A percentile compares a stretch with the other conserved stretches of the same genome.
phyloP scores from a whole-genome alignment of 2,329 filamentous ascomycete species.

The Ambrosiella beaveri region DNA sequence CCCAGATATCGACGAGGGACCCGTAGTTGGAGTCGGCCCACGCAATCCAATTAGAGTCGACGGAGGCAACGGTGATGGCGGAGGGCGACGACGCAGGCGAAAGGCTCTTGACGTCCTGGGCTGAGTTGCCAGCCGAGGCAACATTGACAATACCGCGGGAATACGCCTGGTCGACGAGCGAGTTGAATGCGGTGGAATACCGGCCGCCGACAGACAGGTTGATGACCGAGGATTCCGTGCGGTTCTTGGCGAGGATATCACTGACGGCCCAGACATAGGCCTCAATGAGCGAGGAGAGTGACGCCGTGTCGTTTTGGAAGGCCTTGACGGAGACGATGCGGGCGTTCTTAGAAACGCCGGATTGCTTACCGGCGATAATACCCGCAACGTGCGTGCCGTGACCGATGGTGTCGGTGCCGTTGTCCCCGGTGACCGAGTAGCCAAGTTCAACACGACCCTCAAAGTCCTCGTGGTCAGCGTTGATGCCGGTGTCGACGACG shows the following conservation, averaged over 20 bases:
- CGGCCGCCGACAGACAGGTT: slow-evolving; percentile 26
- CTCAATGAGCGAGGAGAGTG: slow-evolving; percentile 18
- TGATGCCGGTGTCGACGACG: slow-evolving; percentile 18
- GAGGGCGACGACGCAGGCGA: slow-evolving; percentile 17
- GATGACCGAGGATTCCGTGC: slow-evolving; percentile 22
- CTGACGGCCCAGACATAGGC: slow-evolving; percentile 22
- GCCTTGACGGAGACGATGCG: slow-evolving; percentile 30
- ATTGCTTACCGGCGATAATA: slow-evolving; percentile 14
- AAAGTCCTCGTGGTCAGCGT: slow-evolving; percentile 16
- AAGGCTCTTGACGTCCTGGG: slow-evolving; percentile 3
- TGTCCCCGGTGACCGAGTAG: slow-evolving; percentile 17
- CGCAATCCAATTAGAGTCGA: slow-evolving; percentile 19
- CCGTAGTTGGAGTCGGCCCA: slow-evolving; percentile 30
- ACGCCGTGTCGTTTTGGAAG: slow-evolving; percentile 20
- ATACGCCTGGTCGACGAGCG: slow-evolving; percentile 16
- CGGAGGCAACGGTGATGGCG: slow-evolving; percentile 18
- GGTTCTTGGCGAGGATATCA: slow-evolving; percentile 19
- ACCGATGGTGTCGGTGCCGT: slow-evolving; percentile 20
- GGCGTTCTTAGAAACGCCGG: slow-evolving; percentile 25
- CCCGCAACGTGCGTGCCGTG: slow-evolving; percentile 26
- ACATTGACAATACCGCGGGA: slow-evolving; percentile 23
- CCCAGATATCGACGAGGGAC: slow-evolving; percentile 26
- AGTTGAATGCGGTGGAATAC: slow-evolving; percentile 11
- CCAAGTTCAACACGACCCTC: slow-evolving; percentile 15
- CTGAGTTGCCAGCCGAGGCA: slow-evolving; percentile 18